Evolutionary conservation across 345 rosid genomes (phyloP).

Genomic region (Eucalyptus globulus): DNA sequence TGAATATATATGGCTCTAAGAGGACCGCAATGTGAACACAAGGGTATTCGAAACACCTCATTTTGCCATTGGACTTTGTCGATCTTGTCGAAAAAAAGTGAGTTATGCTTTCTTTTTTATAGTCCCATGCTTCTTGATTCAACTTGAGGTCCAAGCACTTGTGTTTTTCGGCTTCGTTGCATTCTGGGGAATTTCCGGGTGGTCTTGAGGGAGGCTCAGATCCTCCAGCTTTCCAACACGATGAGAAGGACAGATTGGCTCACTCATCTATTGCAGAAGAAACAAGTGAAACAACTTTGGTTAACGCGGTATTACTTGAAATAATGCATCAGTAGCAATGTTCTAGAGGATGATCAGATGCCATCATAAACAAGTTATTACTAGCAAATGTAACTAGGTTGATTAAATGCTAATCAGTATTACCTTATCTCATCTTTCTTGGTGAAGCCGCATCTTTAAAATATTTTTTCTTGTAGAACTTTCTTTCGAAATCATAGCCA

Average conservation of each 20-base stretch:
- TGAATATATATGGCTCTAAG: background rate
- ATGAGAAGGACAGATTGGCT: conserved; percentile 53
- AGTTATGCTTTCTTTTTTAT: conserved; percentile 1
- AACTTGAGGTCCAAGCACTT: background rate
- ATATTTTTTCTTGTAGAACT: no score
- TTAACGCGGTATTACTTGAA: background rate
- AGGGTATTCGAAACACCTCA: no score
- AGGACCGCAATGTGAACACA: no score
- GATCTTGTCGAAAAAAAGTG: conserved; percentile 47
- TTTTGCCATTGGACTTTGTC: conserved; percentile 42
- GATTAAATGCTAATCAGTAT: no score
- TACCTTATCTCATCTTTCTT: no score
- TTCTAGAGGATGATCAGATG: background rate
- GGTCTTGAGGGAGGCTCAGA: conserved; percentile 80
- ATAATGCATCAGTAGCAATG: background rate
- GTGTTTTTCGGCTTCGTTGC: conserved; percentile 2
- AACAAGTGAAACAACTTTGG: conserved; percentile 8
- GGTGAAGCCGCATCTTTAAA: no score
- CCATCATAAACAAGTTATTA: no score
- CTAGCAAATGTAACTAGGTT: no score
- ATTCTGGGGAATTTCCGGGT: conserved; percentile 43
- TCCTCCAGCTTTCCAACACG: conserved; percentile 86
- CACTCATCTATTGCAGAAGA: conserved; percentile 23
- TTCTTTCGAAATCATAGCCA: no score
- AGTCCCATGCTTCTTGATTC: background rate